A percentile compares a stretch with the other conserved stretches of the same genome.
Evolutionary conservation across 2,329 filamentous ascomycete genomes (phyloP).

Genomic region (Coniochaeta prunicola): DNA sequence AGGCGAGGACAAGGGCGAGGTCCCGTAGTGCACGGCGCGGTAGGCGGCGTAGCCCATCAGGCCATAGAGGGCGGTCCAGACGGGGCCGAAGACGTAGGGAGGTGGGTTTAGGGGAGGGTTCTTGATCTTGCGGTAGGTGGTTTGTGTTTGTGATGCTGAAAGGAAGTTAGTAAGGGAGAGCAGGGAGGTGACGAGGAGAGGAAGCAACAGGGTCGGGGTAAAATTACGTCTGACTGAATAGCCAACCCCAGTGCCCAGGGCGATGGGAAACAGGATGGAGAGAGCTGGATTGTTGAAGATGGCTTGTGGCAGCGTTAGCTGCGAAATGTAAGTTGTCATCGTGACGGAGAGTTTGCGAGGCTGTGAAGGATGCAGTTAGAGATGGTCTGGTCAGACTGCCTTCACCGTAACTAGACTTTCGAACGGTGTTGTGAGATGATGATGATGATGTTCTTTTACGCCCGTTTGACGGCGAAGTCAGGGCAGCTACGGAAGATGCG

Average conservation of each 20-base stretch:
- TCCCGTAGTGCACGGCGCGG: conserved; percentile 60
- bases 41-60: conserved; percentile 87
- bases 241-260: conserved; percentile 66
- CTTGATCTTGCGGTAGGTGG: conserved; percentile 57
- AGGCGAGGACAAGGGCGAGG: conserved; percentile 47
- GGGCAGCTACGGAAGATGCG: too few species aligned
- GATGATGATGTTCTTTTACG: too few species aligned
- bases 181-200: neutral
- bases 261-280: conserved; percentile 69
- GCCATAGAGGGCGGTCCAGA: conserved; percentile 61
- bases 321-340: conserved; percentile 78
- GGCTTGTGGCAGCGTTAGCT: conserved; percentile 63
- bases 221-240: conserved; percentile 57
- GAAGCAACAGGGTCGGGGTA: neutral
- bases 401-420: too few species aligned
- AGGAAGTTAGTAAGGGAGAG: neutral
- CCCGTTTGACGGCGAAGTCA: too few species aligned
- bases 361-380: neutral
- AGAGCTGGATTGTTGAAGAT: conserved; percentile 66
- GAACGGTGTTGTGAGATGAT: too few species aligned
- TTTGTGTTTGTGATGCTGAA: conserved; percentile 41
- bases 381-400: too few species aligned
- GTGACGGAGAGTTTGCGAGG: conserved; percentile 14
- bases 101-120: conserved; percentile 60
- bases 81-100: conserved; percentile 54